phyloP scores from a whole-genome alignment of 2,329 filamentous ascomycete species.

The Sporothrix euskadiensis region DNA sequence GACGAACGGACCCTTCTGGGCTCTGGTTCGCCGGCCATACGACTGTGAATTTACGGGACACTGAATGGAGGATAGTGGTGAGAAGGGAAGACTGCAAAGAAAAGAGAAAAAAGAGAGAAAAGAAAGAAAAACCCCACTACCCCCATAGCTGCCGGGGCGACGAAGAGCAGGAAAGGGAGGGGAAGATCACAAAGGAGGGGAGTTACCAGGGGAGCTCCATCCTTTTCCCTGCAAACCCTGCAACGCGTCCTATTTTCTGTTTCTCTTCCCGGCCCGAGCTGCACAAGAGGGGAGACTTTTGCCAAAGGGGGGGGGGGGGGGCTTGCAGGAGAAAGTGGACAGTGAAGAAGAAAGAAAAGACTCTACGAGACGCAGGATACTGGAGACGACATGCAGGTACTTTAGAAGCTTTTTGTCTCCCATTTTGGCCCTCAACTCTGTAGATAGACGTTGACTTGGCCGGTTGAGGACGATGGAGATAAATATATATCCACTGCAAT shows the following conservation, averaged over 20 bases:
- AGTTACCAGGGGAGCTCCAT: slow-evolving; percentile 1
- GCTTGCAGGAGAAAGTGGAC: neutral
- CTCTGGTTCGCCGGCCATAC: slow-evolving; percentile 6
- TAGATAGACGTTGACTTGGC: neutral
- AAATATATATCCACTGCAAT: neutral
- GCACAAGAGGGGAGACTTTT: neutral
- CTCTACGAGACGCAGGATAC: neutral
- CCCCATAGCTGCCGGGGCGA: slow-evolving; percentile 26
- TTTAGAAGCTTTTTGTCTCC: neutral
- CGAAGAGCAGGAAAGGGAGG: neutral
- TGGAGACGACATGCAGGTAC: slow-evolving; percentile 13
- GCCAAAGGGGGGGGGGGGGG: neutral
- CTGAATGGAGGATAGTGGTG: neutral
- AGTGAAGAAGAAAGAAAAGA: neutral
- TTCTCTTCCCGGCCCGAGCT: slow-evolving; percentile 2
- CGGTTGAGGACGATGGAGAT: neutral
- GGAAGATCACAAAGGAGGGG: neutral
- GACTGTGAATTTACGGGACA: neutral
- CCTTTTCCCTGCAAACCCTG: neutral
- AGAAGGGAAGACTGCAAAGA: neutral
- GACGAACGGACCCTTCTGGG: neutral
- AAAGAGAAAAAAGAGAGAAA: neutral
- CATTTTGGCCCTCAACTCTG: neutral
- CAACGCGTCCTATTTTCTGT: neutral
- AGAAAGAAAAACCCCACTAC: neutral